A percentile compares a stretch with the other conserved stretches of the same genome.
These are phyloP conservation scores for Hyphopichia burtonii DNA, from an alignment of 1,139 yeast species.

Conservation along the genomic window DNA sequence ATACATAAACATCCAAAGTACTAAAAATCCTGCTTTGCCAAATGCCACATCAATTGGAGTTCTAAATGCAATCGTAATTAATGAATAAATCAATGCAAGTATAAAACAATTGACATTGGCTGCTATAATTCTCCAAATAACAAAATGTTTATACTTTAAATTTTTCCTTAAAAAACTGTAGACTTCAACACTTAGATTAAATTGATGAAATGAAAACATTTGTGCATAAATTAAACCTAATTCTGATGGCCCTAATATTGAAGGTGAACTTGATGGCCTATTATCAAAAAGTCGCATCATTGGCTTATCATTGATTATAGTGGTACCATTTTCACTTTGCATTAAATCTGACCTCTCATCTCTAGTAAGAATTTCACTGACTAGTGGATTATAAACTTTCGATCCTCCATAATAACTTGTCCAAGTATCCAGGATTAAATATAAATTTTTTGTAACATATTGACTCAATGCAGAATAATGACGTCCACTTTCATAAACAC, in stretches of 20 bases:
- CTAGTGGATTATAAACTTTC: constrained; percentile 21
- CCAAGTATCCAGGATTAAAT: constrained; percentile 27
- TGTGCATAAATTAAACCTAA: constrained; percentile 34
- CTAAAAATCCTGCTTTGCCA: constrained; percentile 62
- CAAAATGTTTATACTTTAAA: constrained; percentile 43
- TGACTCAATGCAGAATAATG: constrained; percentile 46
- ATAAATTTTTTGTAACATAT: constrained; percentile 39
- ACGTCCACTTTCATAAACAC: constrained; percentile 52
- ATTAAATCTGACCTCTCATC: constrained; percentile 9
- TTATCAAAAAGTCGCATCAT: constrained; percentile 19
- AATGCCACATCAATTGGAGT: constrained; percentile 51
- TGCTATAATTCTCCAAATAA: constrained; percentile 48
- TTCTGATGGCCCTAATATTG: constrained; percentile 32
- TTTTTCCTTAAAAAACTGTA: constrained; percentile 21
- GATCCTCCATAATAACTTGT: constrained; percentile 18
- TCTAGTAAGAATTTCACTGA: constrained; percentile 11
- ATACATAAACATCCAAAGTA: constrained; percentile 63
- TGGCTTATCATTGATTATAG: constrained; percentile 18
- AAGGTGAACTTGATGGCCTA: constrained; percentile 20
- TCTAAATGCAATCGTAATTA: constrained; percentile 62
- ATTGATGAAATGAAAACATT: constrained; percentile 35
- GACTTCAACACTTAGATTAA: constrained; percentile 24
- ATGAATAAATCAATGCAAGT: constrained; percentile 52
- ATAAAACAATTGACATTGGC: constrained; percentile 50
- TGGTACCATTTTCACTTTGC: not conserved